phyloP scores from a whole-genome alignment of 2,329 filamentous ascomycete genomes.

The Dothideomycetes sp. region DNA sequence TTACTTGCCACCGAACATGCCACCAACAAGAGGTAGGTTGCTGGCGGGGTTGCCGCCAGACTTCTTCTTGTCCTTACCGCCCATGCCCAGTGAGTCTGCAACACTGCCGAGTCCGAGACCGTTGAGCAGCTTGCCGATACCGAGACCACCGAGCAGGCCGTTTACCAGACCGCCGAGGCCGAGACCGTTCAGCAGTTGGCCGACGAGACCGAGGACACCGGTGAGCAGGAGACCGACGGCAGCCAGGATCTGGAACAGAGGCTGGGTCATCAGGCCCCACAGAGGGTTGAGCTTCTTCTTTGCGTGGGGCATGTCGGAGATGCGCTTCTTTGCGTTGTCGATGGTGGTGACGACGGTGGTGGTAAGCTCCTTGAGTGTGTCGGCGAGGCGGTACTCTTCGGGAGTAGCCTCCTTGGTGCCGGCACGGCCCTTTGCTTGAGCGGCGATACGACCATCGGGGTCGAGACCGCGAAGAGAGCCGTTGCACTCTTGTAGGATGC shows the following conservation, averaged over 20 bases:
- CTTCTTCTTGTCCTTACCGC: slow-evolving; percentile 44
- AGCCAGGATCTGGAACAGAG: slow-evolving; percentile 84
- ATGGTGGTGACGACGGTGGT: slow-evolving; percentile 73
- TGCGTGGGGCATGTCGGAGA: slow-evolving; percentile 83
- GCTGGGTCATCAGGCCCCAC: slow-evolving; percentile 74
- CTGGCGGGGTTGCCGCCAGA: slow-evolving; percentile 24
- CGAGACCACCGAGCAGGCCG: slow-evolving; percentile 65
- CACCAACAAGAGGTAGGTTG: slow-evolving; percentile 39
- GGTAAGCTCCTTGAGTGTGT: slow-evolving; percentile 77
- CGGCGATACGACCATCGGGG: slow-evolving; percentile 75
- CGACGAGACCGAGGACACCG: slow-evolving; percentile 78
- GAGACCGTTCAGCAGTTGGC: slow-evolving; percentile 67
- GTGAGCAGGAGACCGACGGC: slow-evolving; percentile 74
- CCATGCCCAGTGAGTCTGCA: slow-evolving; percentile 44
- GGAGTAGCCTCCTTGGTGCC: slow-evolving; percentile 66
- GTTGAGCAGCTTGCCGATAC: slow-evolving; percentile 64
- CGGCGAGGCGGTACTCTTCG: slow-evolving; percentile 77
- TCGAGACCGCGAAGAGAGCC: slow-evolving; percentile 80
- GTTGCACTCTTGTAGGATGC: slow-evolving; percentile 77
- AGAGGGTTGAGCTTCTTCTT: slow-evolving; percentile 93
- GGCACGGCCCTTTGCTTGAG: slow-evolving; percentile 74
- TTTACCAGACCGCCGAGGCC: slow-evolving; percentile 76
- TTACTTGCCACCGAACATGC: slow-evolving; percentile 37
- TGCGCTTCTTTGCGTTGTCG: slow-evolving; percentile 78
- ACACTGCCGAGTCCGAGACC: slow-evolving; percentile 57